Evolutionary conservation across 148 eudicot genomes (phyloP).

Genomic region (Rhododendron williamsianum): DNA sequence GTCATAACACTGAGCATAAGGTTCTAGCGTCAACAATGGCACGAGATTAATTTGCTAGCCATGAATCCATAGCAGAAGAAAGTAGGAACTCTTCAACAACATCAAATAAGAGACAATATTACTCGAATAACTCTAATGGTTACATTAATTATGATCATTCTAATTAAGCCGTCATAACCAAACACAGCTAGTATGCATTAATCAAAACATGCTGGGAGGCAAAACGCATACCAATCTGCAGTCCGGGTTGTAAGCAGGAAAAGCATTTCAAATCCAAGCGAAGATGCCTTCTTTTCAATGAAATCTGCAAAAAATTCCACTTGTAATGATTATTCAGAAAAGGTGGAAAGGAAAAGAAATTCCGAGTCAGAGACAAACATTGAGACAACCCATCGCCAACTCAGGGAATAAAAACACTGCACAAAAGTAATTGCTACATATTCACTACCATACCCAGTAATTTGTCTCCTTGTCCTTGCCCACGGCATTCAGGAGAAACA

Average conservation of each 20-base stretch:
- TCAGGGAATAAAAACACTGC: neutral
- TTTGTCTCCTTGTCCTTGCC: slow-evolving; percentile 96
- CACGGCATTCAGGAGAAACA: slow-evolving; percentile 95
- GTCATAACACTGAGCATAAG: neutral
- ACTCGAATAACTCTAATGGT: neutral
- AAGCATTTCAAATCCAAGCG: slow-evolving; percentile 67
- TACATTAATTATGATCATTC: neutral
- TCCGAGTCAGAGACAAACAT: neutral
- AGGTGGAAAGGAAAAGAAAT: neutral
- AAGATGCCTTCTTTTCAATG: slow-evolving; percentile 84
- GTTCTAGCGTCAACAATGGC: neutral
- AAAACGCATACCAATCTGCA: slow-evolving; percentile 74
- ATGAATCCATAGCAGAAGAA: neutral
- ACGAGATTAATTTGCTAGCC: neutral
- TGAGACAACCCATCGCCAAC: neutral
- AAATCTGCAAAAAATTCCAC: slow-evolving; percentile 49
- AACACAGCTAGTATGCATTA: neutral
- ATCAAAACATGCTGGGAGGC: neutral
- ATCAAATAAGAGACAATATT: neutral
- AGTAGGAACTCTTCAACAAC: neutral
- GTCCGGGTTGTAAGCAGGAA: slow-evolving; percentile 90
- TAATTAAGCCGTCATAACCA: neutral
- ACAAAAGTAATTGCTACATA: neutral
- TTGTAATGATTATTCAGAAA: neutral
- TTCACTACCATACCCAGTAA: slow-evolving; percentile 53